Percentiles rank a stretch among this genome's conserved stretches.
Evolutionary conservation across 768 basidiomycete genomes (phyloP).

Genomic region (Lactarius trivialis): DNA sequence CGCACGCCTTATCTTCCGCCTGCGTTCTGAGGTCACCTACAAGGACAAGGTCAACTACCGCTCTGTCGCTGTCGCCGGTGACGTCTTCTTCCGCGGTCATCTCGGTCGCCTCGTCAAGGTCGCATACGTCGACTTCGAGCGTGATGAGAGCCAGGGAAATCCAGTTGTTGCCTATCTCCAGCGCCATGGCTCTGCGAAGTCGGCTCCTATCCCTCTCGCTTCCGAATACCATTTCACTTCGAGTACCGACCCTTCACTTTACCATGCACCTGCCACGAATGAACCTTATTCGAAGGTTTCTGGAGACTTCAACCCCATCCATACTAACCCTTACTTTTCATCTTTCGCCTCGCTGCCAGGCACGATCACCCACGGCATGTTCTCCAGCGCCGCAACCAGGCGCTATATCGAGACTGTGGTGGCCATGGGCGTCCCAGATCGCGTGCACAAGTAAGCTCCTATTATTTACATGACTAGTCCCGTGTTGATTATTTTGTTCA

Average conservation of each 20-base stretch:
- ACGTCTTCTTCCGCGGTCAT: slow-evolving; percentile 82
- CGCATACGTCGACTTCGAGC: slow-evolving; percentile 78
- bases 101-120: slow-evolving; percentile 86
- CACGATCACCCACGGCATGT: slow-evolving; percentile 97
- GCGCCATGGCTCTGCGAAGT: slow-evolving; percentile 80
- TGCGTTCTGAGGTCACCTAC: slow-evolving; percentile 81
- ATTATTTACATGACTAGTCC: slow-evolving; percentile 4
- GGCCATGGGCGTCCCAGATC: slow-evolving; percentile 86
- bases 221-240: slow-evolving; percentile 83
- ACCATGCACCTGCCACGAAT: slow-evolving; percentile 84
- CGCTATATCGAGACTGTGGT: slow-evolving; percentile 90
- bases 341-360: slow-evolving; percentile 88
- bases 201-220: slow-evolving; percentile 67
- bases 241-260: slow-evolving; percentile 51
- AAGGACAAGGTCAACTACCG: slow-evolving; percentile 84
- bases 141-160: slow-evolving; percentile 86
- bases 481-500: slow-evolving; percentile 13
- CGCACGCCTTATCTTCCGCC: slow-evolving; percentile 82
- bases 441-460: slow-evolving; percentile 72
- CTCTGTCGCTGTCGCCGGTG: slow-evolving; percentile 74
- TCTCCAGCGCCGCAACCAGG: slow-evolving; percentile 92
- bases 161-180: slow-evolving; percentile 90
- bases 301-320: slow-evolving; percentile 98
- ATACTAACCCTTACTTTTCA: slow-evolving; percentile 97
- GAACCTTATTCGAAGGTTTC: slow-evolving; percentile 94